These are phyloP conservation scores for Penicillium sp. DNA, from an alignment of 2,329 filamentous ascomycete species.

Conservation along the genomic window DNA sequence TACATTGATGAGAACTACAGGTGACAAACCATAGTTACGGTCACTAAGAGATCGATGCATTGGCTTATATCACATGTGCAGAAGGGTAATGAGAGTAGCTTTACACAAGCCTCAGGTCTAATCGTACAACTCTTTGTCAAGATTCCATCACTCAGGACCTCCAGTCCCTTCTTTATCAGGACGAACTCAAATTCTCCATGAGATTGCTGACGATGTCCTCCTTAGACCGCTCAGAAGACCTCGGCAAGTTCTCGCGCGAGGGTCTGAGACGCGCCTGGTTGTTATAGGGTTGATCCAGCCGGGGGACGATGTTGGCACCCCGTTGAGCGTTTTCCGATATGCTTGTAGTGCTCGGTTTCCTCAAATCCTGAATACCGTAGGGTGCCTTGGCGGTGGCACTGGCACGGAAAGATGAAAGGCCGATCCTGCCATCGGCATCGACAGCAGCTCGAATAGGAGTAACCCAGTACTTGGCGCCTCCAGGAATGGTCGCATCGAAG, in stretches of 20 bases:
- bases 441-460: slow-evolving; percentile 45
- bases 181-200: slow-evolving; percentile 27
- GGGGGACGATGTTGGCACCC: slow-evolving; percentile 26
- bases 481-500: slow-evolving; percentile 43
- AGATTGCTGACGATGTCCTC: slow-evolving; percentile 32
- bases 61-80: slow-evolving; percentile 27
- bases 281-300: slow-evolving; percentile 25
- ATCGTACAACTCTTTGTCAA: slow-evolving; percentile 29
- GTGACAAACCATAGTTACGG: too few relatives aligned
- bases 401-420: slow-evolving; percentile 34
- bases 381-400: slow-evolving; percentile 32
- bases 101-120: slow-evolving; percentile 30
- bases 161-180: slow-evolving; percentile 4
- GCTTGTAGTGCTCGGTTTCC: slow-evolving; percentile 25
- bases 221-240: slow-evolving; percentile 14
- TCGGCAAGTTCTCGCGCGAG: background rate
- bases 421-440: slow-evolving; percentile 43
- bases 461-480: slow-evolving; percentile 52
- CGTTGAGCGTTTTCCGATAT: slow-evolving; percentile 27
- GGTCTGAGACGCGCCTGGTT: slow-evolving; percentile 17
- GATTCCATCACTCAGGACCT: background rate
- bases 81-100: slow-evolving; percentile 24
- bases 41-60: slow-evolving; percentile 13
- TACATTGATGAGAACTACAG: background rate
- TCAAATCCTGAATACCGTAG: slow-evolving; percentile 35